Percentiles rank a stretch among this genome's conserved stretches.
These are phyloP conservation scores for Pulveroboletus sp. DNA, from an alignment of 768 basidiomycete species.

Conservation along the genomic window DNA sequence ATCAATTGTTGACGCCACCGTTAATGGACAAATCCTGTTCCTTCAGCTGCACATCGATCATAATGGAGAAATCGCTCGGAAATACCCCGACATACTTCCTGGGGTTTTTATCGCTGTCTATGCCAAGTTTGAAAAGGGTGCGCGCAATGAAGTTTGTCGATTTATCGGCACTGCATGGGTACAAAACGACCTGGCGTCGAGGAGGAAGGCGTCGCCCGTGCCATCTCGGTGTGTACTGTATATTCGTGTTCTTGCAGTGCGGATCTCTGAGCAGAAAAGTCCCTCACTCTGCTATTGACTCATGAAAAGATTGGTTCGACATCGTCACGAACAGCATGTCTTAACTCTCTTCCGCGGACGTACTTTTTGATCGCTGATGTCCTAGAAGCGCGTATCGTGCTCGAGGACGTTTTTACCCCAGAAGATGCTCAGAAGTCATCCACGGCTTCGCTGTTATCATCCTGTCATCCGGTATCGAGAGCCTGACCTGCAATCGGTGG, in stretches of 20 bases:
- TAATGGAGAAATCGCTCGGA: slow-evolving; percentile 79
- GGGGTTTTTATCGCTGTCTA: slow-evolving; percentile 93
- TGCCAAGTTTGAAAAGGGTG: slow-evolving; percentile 92
- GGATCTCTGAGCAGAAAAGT: slow-evolving; percentile 18
- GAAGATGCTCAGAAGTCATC: slow-evolving; percentile 81
- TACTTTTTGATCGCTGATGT: background rate
- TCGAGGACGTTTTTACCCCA: slow-evolving; percentile 80
- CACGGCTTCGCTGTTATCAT: slow-evolving; percentile 65
- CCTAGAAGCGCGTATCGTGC: slow-evolving; percentile 70
- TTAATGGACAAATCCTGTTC: slow-evolving; percentile 74
- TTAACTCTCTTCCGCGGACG: slow-evolving; percentile 18
- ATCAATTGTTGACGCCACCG: slow-evolving; percentile 84
- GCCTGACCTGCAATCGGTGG: slow-evolving; percentile 77
- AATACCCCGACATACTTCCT: too few relatives aligned
- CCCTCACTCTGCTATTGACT: slow-evolving; percentile 80
- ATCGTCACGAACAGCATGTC: slow-evolving; percentile 58
- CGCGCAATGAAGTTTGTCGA: slow-evolving; percentile 93
- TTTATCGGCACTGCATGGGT: slow-evolving; percentile 35
- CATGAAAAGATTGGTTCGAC: slow-evolving; percentile 76
- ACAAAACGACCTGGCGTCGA: slow-evolving; percentile 23
- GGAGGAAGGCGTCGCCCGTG: slow-evolving; percentile 80
- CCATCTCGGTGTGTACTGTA: slow-evolving; percentile 68
- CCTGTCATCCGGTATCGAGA: slow-evolving; percentile 78
- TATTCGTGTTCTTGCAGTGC: slow-evolving; percentile 32
- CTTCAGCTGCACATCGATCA: slow-evolving; percentile 87